phyloP scores from a whole-genome alignment of 1,284 basidiomycete species.

The Ganoderma lingzhi region DNA sequence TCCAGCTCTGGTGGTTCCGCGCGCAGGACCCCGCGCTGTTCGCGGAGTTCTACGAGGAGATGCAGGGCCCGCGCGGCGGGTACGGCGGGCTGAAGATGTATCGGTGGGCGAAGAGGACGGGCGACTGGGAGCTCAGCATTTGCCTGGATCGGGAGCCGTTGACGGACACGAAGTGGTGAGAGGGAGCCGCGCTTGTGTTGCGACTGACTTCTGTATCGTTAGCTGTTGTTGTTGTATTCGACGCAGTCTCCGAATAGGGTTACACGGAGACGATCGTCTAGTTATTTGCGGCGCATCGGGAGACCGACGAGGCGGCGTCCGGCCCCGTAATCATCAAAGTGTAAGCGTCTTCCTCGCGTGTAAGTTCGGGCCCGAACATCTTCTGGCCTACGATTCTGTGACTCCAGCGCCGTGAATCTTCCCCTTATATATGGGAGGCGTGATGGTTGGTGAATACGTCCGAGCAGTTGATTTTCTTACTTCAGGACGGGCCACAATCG shows the following conservation, averaged over 20 bases:
- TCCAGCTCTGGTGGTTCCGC: slow-evolving; percentile 42
- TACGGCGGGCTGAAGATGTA: slow-evolving; percentile 42
- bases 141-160: slow-evolving; percentile 38
- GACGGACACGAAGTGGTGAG: slow-evolving; percentile 34
- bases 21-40: slow-evolving; percentile 27
- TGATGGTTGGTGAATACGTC: not conserved
- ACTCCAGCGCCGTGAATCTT: not conserved
- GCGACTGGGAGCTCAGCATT: slow-evolving; percentile 40
- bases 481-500: too few species aligned
- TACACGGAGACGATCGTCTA: not conserved
- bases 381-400: not conserved
- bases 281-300: not conserved
- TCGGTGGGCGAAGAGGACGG: slow-evolving; percentile 41
- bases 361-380: not conserved
- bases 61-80: slow-evolving; percentile 29
- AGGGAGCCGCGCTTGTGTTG: not conserved
- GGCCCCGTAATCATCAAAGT: not conserved
- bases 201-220: not conserved
- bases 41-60: slow-evolving; percentile 31
- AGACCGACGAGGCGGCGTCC: not conserved
- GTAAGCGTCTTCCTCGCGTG: not conserved
- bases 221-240: not conserved
- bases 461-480: too few species aligned
- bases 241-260: not conserved
- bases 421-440: not conserved